Base-by-base conservation (phyloP, 805 yeast species). In the Phaffomyces opuntiae region DNA sequence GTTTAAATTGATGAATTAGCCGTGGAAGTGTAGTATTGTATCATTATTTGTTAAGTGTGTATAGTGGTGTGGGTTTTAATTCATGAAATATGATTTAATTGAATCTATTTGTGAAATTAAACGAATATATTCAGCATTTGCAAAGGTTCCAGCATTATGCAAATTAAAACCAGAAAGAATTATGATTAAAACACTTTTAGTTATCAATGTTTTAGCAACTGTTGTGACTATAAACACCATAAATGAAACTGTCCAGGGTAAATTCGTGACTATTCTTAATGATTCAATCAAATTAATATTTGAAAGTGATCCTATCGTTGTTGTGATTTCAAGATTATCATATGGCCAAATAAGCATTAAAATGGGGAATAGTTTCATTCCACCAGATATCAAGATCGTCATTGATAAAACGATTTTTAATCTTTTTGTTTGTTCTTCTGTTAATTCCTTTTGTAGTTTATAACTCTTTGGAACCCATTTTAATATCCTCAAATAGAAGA, bases 321-420 rank as follows among this genome's bases (percentile, higher is more conserved):
- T 67, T 19, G 80, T 74, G 0, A 84, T 82, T 4, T 83, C 70
- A 1, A 83, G 71, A n/a, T 85, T 77, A 59, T 93, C 96, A 58
- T 93, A 93, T 0, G 96, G 93, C 99, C 99, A 93, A 33, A 93
- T 91, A 31, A 93, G 70, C 90, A 91, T 91, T 32, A 93, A 71
- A 17, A 93, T 83, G 0, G 99, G 99, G 51, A 91, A 82, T 21
- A 91, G 69, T 58, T 85, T 87, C 36, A 91, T 82, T 1, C 87
- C 79, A 38, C 87, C 80, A 0, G 97, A 81, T 7, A 89, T 73
- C 39, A 90, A 60, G 1, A 89, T 72, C 0, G 96, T 83, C 9
- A 81, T 73, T 1, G 88, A 73, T 16, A 90, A 62, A 14, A 74
- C 64, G 38, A 64, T 65, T 37, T 70, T 72, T 33, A 60, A 60